A percentile compares a stretch with the other conserved stretches of the same genome.
Conservation (phyloP, 1,284 basidiomycete species). For the Sporisorium iseilematis-ciliati region DNA sequence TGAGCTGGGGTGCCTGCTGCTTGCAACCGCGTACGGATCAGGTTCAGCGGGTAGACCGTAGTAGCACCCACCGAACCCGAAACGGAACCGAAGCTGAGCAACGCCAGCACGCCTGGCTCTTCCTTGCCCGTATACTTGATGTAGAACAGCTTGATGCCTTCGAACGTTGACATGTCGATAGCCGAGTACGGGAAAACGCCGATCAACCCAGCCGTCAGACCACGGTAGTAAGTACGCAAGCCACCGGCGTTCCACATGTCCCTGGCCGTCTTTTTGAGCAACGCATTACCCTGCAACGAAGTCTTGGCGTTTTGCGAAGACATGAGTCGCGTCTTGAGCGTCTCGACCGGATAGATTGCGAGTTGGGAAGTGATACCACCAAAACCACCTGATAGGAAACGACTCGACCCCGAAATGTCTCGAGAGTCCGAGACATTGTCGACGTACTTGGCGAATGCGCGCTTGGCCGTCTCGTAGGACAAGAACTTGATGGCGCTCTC, state of each 20-base stretch:
- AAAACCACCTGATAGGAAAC: constrained; percentile 94
- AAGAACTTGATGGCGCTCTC: constrained; percentile 93
- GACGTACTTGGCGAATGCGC: constrained; percentile 89
- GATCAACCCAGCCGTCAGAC: constrained; percentile 76
- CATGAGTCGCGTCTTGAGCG: constrained; percentile 74
- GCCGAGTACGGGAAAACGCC: constrained; percentile 72
- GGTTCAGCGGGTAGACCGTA: constrained; percentile 71
- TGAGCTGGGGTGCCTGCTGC: constrained; percentile 79
- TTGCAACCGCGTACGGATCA: constrained; percentile 93
- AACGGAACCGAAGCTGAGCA: constrained; percentile 70
- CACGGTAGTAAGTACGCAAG: constrained; percentile 87
- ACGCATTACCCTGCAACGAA: constrained; percentile 75
- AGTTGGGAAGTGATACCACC: constrained; percentile 95
- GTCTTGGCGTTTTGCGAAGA: constrained; percentile 76
- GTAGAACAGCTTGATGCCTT: constrained; percentile 71
- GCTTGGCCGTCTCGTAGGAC: constrained; percentile 94
- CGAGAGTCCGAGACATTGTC: constrained; percentile 89
- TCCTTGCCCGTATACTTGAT: constrained; percentile 70
- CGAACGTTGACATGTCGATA: constrained; percentile 71
- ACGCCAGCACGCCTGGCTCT: constrained; percentile 70
- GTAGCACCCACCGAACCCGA: constrained; percentile 71
- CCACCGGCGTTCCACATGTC: constrained; percentile 83
- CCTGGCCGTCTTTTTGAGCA: constrained; percentile 76
- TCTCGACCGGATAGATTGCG: constrained; percentile 69
- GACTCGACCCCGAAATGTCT: constrained; percentile 88